phyloP scores from a whole-genome alignment of 805 yeast species.

The Debaryomyces castellii region DNA sequence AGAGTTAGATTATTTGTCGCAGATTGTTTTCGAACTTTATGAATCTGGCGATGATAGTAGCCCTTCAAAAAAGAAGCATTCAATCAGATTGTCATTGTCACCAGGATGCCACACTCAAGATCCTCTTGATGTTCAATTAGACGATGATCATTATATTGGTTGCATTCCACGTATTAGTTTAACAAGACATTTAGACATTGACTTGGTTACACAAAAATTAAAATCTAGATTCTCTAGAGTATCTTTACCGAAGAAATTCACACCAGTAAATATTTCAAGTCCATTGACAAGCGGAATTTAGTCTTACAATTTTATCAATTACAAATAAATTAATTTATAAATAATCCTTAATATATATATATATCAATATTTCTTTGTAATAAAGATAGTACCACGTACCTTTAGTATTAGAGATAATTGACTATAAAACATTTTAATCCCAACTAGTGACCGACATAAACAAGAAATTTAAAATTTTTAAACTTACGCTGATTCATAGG shows the following conservation, averaged over 20 bases:
- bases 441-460: not conserved
- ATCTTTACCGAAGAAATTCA: constrained; percentile 83
- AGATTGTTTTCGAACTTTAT: constrained; percentile 88
- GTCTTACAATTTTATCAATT: not conserved
- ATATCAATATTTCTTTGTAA: not conserved
- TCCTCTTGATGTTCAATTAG: constrained; percentile 94
- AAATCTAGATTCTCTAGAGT: constrained; percentile 83
- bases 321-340: constrained; percentile 3
- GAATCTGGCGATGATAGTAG: constrained; percentile 67
- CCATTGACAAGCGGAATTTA: constrained; percentile 42
- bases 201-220: constrained; percentile 78
- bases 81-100: constrained; percentile 85
- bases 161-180: constrained; percentile 89
- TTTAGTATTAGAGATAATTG: not conserved
- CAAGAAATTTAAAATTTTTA: not conserved
- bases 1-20: constrained; percentile 92
- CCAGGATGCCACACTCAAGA: constrained; percentile 99
- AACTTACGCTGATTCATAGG: constrained; percentile 54
- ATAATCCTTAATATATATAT: constrained; percentile 4
- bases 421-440: not conserved
- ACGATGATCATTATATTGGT: constrained; percentile 93
- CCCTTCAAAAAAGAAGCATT: constrained; percentile 74
- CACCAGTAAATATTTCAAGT: constrained; percentile 84
- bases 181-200: constrained; percentile 92
- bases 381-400: constrained; percentile 3